These are phyloP conservation scores for Termitomyces sp. DNA, from an alignment of 768 basidiomycete species.

Conservation along the genomic window DNA sequence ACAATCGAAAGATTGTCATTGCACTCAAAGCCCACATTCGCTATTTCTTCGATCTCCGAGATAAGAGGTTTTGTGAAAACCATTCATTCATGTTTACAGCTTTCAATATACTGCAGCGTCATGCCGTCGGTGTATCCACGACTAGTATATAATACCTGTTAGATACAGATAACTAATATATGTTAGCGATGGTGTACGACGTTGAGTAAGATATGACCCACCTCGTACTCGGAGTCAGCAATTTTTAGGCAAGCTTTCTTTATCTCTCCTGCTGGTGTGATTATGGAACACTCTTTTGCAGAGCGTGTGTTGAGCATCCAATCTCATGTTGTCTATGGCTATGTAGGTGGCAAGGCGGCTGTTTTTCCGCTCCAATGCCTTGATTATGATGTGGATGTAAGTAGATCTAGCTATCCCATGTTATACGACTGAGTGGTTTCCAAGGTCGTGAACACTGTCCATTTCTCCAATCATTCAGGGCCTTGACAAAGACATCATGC, in stretches of 20 bases:
- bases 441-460: slow-evolving; percentile 85
- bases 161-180: too few relatives aligned
- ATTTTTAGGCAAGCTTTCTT: slow-evolving; percentile 8
- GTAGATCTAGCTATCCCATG: slow-evolving; percentile 19
- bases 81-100: too few relatives aligned
- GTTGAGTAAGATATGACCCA: too few relatives aligned
- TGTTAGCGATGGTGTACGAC: too few relatives aligned
- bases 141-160: too few relatives aligned
- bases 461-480: slow-evolving; percentile 94
- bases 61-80: too few relatives aligned
- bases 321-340: slow-evolving; percentile 90
- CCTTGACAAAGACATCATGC: too few relatives aligned
- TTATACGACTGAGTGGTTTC: slow-evolving; percentile 6
- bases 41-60: too few relatives aligned
- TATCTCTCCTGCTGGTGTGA: neutral
- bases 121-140: too few relatives aligned
- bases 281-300: slow-evolving; percentile 7
- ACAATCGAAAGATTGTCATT: too few relatives aligned
- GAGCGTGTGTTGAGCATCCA: slow-evolving; percentile 84
- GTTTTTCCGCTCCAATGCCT: slow-evolving; percentile 77
- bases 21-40: too few relatives aligned
- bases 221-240: slow-evolving; percentile 1
- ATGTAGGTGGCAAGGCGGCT: slow-evolving; percentile 84
- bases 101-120: too few relatives aligned
- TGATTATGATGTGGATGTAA: slow-evolving; percentile 93